Evolutionary conservation across 345 rosid species (phyloP), one percentile per base, ranked within the genome.

Genomic region (Euphorbia tirucalli): DNA sequence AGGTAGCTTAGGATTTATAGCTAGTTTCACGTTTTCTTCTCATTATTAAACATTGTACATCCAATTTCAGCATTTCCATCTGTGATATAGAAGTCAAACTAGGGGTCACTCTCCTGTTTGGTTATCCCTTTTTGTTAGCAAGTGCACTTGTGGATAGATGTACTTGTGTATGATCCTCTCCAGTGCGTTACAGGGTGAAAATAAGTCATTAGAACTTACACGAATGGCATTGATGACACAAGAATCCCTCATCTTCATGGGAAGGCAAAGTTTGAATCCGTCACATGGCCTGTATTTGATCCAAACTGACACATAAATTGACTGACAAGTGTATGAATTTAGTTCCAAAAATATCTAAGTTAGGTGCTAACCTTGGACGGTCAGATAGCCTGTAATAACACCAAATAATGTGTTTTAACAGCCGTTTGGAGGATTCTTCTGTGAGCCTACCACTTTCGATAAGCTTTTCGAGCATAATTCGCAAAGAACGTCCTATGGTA

Each of bases 341-440:
- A 52, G 15, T 16, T 69, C 50, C 35, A 37, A 22, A 11, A 11
- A 0, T 39, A 25, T 44, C 22, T 19, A 13, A 46, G 30, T 8
- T 56, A 56, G 3, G 7, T 61, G 59, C 74, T 39, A 68, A 88
- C 96, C 96, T 87, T 1, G 83, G 13, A 64, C 69, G 72, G n/a
- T 71, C 49, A 11, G 96, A 87, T 70, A 87, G 83, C 71, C 74
- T 83, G 11, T 13, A 58, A 70, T 84, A 90, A 80, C 91, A 87
- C 72, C 74, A 27, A 35, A 78, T 68, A 21, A 88, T 71, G 55
- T 39, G 75, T 60, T 73, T 80, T 11, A 82, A 74, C 75, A 86
- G 77, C 60, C 65, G 50, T 21, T 41, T 77, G 9, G 70, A 32
- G 46, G 71, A 60, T 25, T 58, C 65, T n/a, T 25, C 35, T n/a